Percentiles rank a stretch among this genome's conserved stretches.
phyloP scores from a whole-genome alignment of 371 early-diverging fungal species.

The Conidiobolus incongruus region DNA sequence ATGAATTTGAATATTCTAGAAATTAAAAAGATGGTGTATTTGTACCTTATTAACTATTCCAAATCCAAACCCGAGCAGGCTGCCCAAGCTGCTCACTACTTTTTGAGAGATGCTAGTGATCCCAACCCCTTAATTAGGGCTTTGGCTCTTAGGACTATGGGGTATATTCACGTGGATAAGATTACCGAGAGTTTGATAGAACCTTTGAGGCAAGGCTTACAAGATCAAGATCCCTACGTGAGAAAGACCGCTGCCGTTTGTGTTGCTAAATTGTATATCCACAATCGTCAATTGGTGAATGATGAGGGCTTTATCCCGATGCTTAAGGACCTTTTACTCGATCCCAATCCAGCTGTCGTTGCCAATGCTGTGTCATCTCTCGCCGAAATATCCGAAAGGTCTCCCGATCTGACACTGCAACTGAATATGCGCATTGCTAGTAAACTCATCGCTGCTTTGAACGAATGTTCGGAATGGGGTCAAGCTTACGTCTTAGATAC shows the following conservation, averaged over 20 bases:
- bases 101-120: slow-evolving; percentile 46
- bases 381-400: slow-evolving; percentile 74
- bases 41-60: slow-evolving; percentile 66
- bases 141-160: slow-evolving; percentile 84
- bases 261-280: slow-evolving; percentile 41
- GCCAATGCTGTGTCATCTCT: slow-evolving; percentile 91
- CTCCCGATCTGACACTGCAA: slow-evolving; percentile 54
- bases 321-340: slow-evolving; percentile 72
- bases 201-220: slow-evolving; percentile 66
- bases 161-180: slow-evolving; percentile 76
- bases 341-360: slow-evolving; percentile 86
- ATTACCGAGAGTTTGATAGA: slow-evolving; percentile 53
- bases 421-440: slow-evolving; percentile 55
- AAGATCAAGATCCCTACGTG: slow-evolving; percentile 53
- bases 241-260: slow-evolving; percentile 29
- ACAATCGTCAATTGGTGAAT: slow-evolving; percentile 31
- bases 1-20: slow-evolving; percentile 26
- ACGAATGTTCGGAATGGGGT: slow-evolving; percentile 96
- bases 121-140: slow-evolving; percentile 75
- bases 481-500: slow-evolving; percentile 76
- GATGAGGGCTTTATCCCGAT: slow-evolving; percentile 60
- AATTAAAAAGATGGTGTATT: slow-evolving; percentile 84
- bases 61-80: slow-evolving; percentile 76
- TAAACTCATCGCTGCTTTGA: slow-evolving; percentile 80
- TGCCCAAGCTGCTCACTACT: slow-evolving; percentile 49